phyloP scores from a whole-genome alignment of 2,329 filamentous ascomycete species.

The Penicillium hordei region DNA sequence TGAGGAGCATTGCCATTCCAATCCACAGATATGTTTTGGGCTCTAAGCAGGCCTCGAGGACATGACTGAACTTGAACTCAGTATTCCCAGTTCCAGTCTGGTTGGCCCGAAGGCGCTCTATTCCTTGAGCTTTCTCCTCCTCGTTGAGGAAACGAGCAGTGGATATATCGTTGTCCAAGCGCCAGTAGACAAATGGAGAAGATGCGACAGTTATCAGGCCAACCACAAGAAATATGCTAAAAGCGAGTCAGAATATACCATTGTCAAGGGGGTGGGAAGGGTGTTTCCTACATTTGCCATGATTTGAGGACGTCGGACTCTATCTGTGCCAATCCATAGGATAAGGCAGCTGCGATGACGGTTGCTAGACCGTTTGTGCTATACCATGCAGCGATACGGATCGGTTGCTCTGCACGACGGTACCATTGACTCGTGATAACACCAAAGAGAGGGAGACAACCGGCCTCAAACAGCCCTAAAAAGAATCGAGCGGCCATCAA shows the following conservation, averaged over 20 bases:
- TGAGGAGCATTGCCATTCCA: constrained; percentile 60
- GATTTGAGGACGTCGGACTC: constrained; percentile 42
- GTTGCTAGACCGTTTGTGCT: constrained; percentile 60
- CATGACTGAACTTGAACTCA: constrained; percentile 49
- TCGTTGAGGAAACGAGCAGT: constrained; percentile 52
- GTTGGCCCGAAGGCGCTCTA: constrained; percentile 53
- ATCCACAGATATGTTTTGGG: constrained; percentile 60
- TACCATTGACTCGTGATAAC: constrained; percentile 51
- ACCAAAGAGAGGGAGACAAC: constrained; percentile 48
- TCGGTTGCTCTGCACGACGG: constrained; percentile 58
- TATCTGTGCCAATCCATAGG: constrained; percentile 60
- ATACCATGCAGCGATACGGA: constrained; percentile 67
- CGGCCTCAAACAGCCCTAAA: constrained; percentile 55
- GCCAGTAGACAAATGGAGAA: constrained; percentile 59
- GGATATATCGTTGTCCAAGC: constrained; percentile 58
- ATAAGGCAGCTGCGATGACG: constrained; percentile 57
- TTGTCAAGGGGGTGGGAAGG: neutral
- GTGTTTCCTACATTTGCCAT: constrained; percentile 51
- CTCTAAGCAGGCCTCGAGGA: constrained; percentile 45
- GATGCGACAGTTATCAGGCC: constrained; percentile 61
- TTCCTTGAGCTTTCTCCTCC: constrained; percentile 47
- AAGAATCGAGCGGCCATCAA: constrained; percentile 54
- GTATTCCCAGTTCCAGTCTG: constrained; percentile 49
- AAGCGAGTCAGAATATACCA: neutral
- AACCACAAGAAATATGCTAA: constrained; percentile 61